Base-by-base conservation (phyloP, 495 filamentous ascomycete species). In the Pseudevernia furfuracea region DNA sequence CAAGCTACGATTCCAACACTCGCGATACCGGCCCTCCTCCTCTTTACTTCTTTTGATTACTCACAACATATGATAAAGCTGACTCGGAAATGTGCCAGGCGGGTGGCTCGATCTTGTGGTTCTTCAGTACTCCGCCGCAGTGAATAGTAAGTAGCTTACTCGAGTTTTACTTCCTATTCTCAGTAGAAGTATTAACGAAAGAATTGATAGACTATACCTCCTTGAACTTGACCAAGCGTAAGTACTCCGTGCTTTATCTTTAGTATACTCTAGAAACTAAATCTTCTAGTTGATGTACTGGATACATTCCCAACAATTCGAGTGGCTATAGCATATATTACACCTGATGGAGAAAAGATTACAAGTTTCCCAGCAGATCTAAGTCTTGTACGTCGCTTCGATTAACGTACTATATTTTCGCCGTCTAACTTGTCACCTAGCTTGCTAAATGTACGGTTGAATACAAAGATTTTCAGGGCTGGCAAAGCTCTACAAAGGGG, bases 31-130 rank as follows among this genome's bases (percentile, higher is more conserved):
- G 38, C 32, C 38, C 34, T 36, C 34, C 1, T 36, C 34, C 34
- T 36, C 34, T 36, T 36, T 36, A 36, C 34, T 36, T 36, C 34
- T 36, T 36, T 36, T 36, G 34, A 36, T 36, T 36, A 36, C 34
- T 36, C 8, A 36, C 34, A 4, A 36, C 0, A 36, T 36, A 36
- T 36, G 34, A 36, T 36, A 36, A 36, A 36, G 34, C 34, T 36
- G 34, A 36, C 34, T 36, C 34, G 34, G 34, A 36, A 8, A 36
- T 36, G 34, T 36, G 34, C 1, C 34, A 36, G 34, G 34, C 72
- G 92, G 92, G 32, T 96, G 90, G 91, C 82, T 96, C 49, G 91
- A 97, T 71, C 82, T 96, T 6, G 87, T 92, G 28, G 78, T 94
- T 28, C 73, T 89, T 64, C 87, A 89, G 69, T 90, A 92, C 80